Percentiles rank a stretch among this genome's conserved stretches.
Evolutionary conservation across 495 filamentous ascomycete species (phyloP).

Genomic region (Xylaria bambusicola): DNA sequence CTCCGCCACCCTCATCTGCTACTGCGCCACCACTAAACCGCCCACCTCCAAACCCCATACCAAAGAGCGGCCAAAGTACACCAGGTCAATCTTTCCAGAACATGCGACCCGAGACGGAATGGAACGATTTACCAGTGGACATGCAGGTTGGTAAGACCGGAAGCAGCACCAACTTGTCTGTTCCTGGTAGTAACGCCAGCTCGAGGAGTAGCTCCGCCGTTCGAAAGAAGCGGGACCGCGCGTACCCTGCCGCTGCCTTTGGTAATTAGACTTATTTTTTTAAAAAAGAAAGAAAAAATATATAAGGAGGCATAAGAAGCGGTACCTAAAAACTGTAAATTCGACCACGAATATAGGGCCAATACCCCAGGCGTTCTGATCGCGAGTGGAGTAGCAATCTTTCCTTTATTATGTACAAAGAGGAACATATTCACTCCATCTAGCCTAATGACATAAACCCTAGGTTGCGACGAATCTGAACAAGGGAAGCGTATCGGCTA

Average conservation of each 20-base stretch:
- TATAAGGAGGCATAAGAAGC: too few species aligned
- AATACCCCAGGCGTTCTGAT: too few species aligned
- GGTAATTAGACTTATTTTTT: constrained; percentile 30
- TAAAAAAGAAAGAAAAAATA: neutral
- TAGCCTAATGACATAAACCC: too few species aligned
- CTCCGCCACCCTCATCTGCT: constrained; percentile 9
- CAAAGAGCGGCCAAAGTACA: constrained; percentile 20
- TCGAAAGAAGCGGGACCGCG: constrained; percentile 50
- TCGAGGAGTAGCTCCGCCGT: constrained; percentile 49
- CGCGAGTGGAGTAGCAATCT: too few species aligned
- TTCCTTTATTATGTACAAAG: too few species aligned
- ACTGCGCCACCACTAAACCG: constrained; percentile 18
- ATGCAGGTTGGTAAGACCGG: constrained; percentile 36
- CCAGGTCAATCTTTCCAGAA: constrained; percentile 53
- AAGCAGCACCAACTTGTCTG: constrained; percentile 8
- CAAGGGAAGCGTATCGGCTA: too few species aligned
- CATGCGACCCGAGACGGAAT: constrained; percentile 52
- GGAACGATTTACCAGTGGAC: constrained; percentile 58
- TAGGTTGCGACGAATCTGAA: too few species aligned
- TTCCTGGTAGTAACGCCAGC: constrained; percentile 41
- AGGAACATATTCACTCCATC: too few species aligned
- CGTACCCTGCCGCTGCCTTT: constrained; percentile 56
- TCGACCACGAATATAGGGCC: too few species aligned
- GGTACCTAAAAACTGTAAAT: too few species aligned
- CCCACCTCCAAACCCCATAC: constrained; percentile 4